Evolutionary conservation across 768 basidiomycete species (phyloP), one percentile per base, ranked within the genome.

Genomic region (Phanerodontia chrysosporium): DNA sequence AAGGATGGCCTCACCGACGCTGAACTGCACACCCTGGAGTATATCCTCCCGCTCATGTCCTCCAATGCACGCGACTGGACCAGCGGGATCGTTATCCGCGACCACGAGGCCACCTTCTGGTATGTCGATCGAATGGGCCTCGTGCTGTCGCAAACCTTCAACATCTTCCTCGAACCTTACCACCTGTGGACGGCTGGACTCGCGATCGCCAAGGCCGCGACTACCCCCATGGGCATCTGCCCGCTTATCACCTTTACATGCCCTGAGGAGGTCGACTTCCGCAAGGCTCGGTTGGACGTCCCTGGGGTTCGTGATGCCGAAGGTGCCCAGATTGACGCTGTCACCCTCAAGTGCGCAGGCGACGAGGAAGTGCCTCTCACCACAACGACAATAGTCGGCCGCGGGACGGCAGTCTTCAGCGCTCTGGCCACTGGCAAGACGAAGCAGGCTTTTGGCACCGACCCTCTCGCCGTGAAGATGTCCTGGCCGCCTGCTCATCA

Each of bases 121-220:
- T 54, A 54, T 29, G 28, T 36, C 7, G 51, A 54, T 36, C 51
- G 51, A 3, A 59, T 59, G 49, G 58, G 58, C 44, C 39, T 45
- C 39, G 44, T 59, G 36, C 12, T 22, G 22, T 59, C 58, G 18
- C 16, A 30, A 13, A 7, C 44, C n/a, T 59, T 59, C 42, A 27
- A 55, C 52, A 30, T 59, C 36, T 16, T 55, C 27, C 42, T 28
- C n/a, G 45, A 59, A 30, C 58, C 58, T 2, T 32, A 59, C 36
- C 48, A 45, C 28, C 39, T 59, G 10, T 54, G 36, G 35, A 30
- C 28, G 7, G 58, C 49, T 14, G 57, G 45, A 3, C 28, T 51
- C 3, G 57, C 46, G 29, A 58, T 58, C n/a, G 49, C 29, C 18
- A 51, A 42, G 25, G 46, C 29, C 3, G 39, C 25, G 9, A n/a